Percentiles rank a stretch among this genome's conserved stretches.
phyloP scores from a whole-genome alignment of 495 filamentous ascomycete species.

The Aspergillus bertholletiae region DNA sequence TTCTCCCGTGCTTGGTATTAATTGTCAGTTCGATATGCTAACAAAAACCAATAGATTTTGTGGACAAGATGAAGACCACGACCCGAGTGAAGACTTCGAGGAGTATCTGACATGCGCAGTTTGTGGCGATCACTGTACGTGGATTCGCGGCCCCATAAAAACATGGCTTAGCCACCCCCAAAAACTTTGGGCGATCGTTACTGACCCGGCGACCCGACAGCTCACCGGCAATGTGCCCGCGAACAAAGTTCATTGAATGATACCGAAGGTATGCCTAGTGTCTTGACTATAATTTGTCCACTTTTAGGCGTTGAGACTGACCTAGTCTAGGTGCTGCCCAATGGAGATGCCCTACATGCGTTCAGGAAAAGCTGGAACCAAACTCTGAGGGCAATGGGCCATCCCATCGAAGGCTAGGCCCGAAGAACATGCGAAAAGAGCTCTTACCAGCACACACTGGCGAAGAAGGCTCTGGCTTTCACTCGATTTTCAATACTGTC shows the following conservation, averaged over 20 bases:
- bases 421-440: slow-evolving; percentile 62
- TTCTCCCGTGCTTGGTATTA: slow-evolving; percentile 8
- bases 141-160: slow-evolving; percentile 22
- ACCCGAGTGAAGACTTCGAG: slow-evolving; percentile 86
- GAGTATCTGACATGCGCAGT: slow-evolving; percentile 72
- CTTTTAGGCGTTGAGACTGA: slow-evolving; percentile 22
- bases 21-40: slow-evolving; percentile 10
- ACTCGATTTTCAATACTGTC: slow-evolving; percentile 76
- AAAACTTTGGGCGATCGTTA: slow-evolving; percentile 22
- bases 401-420: slow-evolving; percentile 38
- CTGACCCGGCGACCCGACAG: slow-evolving; percentile 43
- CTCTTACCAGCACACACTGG: slow-evolving; percentile 72
- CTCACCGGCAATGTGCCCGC: slow-evolving; percentile 91
- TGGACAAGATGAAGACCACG: slow-evolving; percentile 76
- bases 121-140: slow-evolving; percentile 89
- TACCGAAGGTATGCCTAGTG: slow-evolving; percentile 56
- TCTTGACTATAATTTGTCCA: too few species aligned
- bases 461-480: slow-evolving; percentile 67
- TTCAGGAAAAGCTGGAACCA: slow-evolving; percentile 60
- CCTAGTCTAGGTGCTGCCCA: slow-evolving; percentile 36
- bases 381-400: slow-evolving; percentile 37
- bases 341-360: slow-evolving; percentile 82
- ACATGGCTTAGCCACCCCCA: slow-evolving; percentile 22
- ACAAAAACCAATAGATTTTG: slow-evolving; percentile 57
- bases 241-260: slow-evolving; percentile 67